phyloP scores from a whole-genome alignment of 2,329 filamentous ascomycete species.

The Dothistroma septosporum region DNA sequence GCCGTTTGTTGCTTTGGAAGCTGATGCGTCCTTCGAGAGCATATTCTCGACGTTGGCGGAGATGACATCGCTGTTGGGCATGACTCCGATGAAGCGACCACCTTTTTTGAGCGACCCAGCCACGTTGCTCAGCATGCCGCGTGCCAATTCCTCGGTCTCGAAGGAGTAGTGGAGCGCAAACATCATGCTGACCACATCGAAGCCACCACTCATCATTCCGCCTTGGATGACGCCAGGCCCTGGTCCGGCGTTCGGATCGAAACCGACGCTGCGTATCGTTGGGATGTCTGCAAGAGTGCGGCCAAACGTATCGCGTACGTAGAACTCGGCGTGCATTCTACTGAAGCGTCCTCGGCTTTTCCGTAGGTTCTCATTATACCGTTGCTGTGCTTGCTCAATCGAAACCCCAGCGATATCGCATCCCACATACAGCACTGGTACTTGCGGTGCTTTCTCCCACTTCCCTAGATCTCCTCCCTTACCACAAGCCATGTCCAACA shows the following conservation, averaged over 20 bases:
- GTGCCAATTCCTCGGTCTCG: slow-evolving; percentile 82
- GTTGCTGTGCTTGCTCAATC: slow-evolving; percentile 82
- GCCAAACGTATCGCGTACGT: slow-evolving; percentile 87
- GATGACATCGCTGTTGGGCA: slow-evolving; percentile 94
- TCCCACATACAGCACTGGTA: slow-evolving; percentile 88
- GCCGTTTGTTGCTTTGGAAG: slow-evolving; percentile 10
- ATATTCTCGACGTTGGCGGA: slow-evolving; percentile 72
- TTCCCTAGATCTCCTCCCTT: slow-evolving; percentile 95
- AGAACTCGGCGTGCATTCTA: slow-evolving; percentile 74
- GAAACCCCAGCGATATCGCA: slow-evolving; percentile 89
- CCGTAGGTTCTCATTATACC: slow-evolving; percentile 56
- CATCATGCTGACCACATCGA: slow-evolving; percentile 98
- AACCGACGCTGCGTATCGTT: slow-evolving; percentile 81
- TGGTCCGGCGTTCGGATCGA: slow-evolving; percentile 66
- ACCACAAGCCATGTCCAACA: slow-evolving; percentile 92
- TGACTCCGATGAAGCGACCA: slow-evolving; percentile 88
- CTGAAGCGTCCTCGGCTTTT: slow-evolving; percentile 32
- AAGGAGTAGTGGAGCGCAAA: slow-evolving; percentile 99
- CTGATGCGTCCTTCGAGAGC: slow-evolving; percentile 54
- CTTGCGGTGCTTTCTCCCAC: slow-evolving; percentile 90
- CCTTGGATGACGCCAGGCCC: slow-evolving; percentile 57
- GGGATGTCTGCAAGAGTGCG: slow-evolving; percentile 76
- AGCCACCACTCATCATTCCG: slow-evolving; percentile 67
- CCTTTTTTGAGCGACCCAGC: slow-evolving; percentile 87
- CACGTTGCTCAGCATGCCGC: slow-evolving; percentile 90